Evolutionary conservation across 202 grass and related monocot species (phyloP), one percentile per base, ranked within the genome.

Genomic region (Thinopyrum obtusiflorum): DNA sequence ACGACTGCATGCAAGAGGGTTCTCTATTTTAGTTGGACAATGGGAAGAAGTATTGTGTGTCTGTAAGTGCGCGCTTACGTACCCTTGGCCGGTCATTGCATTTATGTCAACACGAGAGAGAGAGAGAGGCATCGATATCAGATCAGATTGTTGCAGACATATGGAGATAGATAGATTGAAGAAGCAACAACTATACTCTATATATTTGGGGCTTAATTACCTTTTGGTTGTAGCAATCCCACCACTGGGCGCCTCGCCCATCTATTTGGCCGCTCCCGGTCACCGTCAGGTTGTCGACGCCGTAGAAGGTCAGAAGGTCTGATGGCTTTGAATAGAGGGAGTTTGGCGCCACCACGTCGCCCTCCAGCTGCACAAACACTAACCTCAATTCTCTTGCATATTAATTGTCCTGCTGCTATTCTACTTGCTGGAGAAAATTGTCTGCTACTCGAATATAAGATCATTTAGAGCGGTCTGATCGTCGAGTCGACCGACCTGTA

Each of bases 191-290:
- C 6, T 42, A 42, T 39, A 39, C 35, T 37, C 35, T 39, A 7
- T 18, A 53, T 18, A 6, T 53, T 17, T 53, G 1, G 65, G 42
- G 28, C 20, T 13, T 37, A 37, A 37, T 39, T 68, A 94, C 94
- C 77, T 70, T 79, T 11, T 61, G 9, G 3, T 40, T 68, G 24
- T 53, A 89, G 73, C 90, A 89, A 70, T 87, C 37, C 92, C 94
- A 97, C 92, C 92, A 97, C 20, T 91, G 72, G 64, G 87, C 44
- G 7, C 94, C 94, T 33, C 47, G 75, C 27, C 92, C 92, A 0
- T 96, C 87, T 25, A 97, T 90, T 60, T 79, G 53, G 18, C 91
- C 94, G 1, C 2, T 29, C 4, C 92, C 94, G 4, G 82, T 13
- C 23, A 94, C 0, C 3, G 74, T 89, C 33, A 97, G 53, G 55